Conservation (phyloP, 1,284 basidiomycete species). For the Cryptococcus jaspeensis region DNA sequence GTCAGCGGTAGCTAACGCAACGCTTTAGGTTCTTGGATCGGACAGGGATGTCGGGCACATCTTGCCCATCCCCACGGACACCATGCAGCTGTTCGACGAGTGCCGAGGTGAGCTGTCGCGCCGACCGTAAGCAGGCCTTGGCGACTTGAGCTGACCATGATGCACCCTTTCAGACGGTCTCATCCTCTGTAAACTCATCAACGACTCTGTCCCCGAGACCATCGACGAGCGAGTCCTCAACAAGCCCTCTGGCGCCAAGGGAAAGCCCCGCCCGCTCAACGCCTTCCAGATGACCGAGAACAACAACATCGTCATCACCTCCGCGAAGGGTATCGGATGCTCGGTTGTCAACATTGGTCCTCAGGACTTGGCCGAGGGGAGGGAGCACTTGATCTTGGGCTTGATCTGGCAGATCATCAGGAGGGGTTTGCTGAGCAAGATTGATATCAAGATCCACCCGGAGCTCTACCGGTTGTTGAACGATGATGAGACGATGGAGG, state of each 20-base stretch:
- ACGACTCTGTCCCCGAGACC: constrained; percentile 97
- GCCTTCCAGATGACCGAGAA: constrained; percentile 99
- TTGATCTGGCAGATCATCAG: constrained; percentile 99
- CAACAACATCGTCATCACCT: constrained; percentile 99
- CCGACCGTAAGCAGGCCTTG: too few species aligned
- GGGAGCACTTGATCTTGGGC: constrained; percentile 96
- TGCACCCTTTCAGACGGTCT: constrained; percentile 66
- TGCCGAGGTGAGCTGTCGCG: constrained; percentile 61
- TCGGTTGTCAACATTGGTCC: constrained; percentile 98
- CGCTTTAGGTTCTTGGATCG: constrained; percentile 74
- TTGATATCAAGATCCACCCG: constrained; percentile 97
- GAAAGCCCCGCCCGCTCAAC: constrained; percentile 64
- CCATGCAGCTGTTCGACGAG: constrained; percentile 99
- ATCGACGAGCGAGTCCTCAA: constrained; percentile 98
- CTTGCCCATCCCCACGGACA: constrained; percentile 92
- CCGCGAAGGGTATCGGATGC: constrained; percentile 96
- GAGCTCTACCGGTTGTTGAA: constrained; percentile 94
- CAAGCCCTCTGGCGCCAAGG: constrained; percentile 70
- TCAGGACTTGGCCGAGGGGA: constrained; percentile 84
- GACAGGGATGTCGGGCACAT: constrained; percentile 80
- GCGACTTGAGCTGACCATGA: not conserved
- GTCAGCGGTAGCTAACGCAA: not conserved
- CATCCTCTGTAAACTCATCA: constrained; percentile 96
- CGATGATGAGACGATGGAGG: constrained; percentile 94
- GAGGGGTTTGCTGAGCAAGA: constrained; percentile 85